Evolutionary conservation across 2,329 filamentous ascomycete species (phyloP), one percentile per base, ranked within the genome.

Genomic region (Fusarium avenaceum): DNA sequence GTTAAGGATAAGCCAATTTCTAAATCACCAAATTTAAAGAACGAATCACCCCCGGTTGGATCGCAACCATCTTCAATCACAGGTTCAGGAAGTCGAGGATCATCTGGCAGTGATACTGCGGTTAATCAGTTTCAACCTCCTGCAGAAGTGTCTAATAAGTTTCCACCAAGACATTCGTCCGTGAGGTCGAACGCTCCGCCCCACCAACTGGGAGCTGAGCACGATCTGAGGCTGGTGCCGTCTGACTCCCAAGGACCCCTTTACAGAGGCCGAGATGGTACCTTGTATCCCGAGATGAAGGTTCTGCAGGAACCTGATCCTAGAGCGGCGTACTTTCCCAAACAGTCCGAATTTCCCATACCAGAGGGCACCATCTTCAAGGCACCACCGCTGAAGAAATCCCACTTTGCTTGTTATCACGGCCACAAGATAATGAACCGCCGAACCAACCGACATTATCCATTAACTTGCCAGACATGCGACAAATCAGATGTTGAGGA

Each of bases 391-490:
- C 74, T 87, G n/a, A 79, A 76, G 50, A 79, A 83, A 46, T 76
- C 78, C 2, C 81, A 83, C 64, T 81, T 81, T 65, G 70, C 76
- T 57, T 89, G 86, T 75, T 80, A 84, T 57, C 80, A 82, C 40
- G 73, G 74, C 5, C 86, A 89, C 72, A 74, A 73, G 46, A 79
- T 76, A 46, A 85, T 88, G 82, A 79, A 83, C 54, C 76, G 80
- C 38, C 81, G 82, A 53, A 76, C 77, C 62, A 88, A 88, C 74
- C 75, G 72, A 46, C 74, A 81, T 69, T 84, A 87, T 71, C 80
- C 85, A 3, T 78, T 88, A 20, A 79, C 83, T 13, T 89, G 86
- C 73, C 84, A 86, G 74, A 80, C 82, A 5, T 89, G 86, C 74
- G 79, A 80, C 52, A 79, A 77, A 57, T 77, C 79, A 49, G 84